Evolutionary conservation across 345 rosid species (phyloP).

Genomic region (Syzygium oleosum): DNA sequence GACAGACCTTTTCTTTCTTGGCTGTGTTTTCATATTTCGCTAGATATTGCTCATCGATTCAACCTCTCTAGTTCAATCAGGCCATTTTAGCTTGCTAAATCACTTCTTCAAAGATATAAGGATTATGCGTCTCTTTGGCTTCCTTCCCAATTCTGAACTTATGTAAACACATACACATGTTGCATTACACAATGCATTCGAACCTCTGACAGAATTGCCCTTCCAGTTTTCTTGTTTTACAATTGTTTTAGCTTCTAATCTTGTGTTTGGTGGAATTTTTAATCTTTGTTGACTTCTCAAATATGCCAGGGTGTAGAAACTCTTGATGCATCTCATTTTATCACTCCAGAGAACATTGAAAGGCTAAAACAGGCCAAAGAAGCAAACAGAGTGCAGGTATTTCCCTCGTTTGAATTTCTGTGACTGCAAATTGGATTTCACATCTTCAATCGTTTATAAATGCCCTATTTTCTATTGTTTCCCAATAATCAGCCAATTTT

Average conservation of each 20-base stretch:
- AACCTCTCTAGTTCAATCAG: background rate
- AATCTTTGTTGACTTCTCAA: background rate
- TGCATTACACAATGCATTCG: background rate
- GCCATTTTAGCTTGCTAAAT: background rate
- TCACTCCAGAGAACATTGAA: conserved; percentile 71
- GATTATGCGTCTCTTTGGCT: background rate
- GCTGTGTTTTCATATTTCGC: background rate
- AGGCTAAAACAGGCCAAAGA: conserved; percentile 80
- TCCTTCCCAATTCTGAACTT: background rate
- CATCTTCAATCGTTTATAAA: background rate
- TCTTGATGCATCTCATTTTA: conserved; percentile 50
- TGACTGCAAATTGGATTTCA: background rate
- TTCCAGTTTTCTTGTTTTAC: background rate
- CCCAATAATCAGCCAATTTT: background rate
- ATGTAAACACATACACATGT: background rate
- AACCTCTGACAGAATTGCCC: background rate
- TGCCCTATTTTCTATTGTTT: background rate
- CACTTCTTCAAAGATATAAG: background rate
- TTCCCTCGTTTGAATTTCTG: background rate
- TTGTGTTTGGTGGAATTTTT: background rate
- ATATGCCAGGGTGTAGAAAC: conserved; percentile 67
- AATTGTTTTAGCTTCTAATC: background rate
- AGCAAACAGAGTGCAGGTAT: conserved; percentile 31
- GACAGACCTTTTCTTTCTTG: background rate
- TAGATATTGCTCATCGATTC: background rate